Percentiles rank a stretch among this genome's conserved stretches.
phyloP scores from a whole-genome alignment of 2,329 filamentous ascomycete species.

The Colletotrichum tofieldiae region DNA sequence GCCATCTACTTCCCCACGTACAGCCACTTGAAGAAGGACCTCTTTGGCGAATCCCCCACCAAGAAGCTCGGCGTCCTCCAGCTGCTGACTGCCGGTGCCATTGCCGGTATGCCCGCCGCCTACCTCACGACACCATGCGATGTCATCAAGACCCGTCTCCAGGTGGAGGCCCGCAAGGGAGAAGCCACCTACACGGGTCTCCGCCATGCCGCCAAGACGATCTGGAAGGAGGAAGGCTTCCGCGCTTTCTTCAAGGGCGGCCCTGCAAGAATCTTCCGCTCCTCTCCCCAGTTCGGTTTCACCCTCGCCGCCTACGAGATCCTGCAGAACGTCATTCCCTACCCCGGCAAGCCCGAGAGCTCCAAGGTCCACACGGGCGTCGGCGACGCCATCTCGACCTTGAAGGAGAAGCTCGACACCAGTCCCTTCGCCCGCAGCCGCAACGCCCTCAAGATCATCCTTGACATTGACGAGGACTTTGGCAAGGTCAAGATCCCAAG shows the following conservation, averaged over 20 bases:
- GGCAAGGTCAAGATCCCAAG: conserved; percentile 78
- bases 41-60: conserved; percentile 90
- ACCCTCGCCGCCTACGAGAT: conserved; percentile 97
- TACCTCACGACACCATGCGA: conserved; percentile 98
- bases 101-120: conserved; percentile 91
- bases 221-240: conserved; percentile 93
- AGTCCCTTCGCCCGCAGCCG: conserved; percentile 76
- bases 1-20: conserved; percentile 99
- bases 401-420: conserved; percentile 72
- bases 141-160: conserved; percentile 98
- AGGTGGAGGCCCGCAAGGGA: conserved; percentile 97
- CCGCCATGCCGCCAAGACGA: conserved; percentile 86
- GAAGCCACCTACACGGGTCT: conserved; percentile 90
- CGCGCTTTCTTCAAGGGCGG: conserved; percentile 99
- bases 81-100: conserved; percentile 93
- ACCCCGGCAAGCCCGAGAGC: conserved; percentile 76
- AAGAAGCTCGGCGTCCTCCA: conserved; percentile 93
- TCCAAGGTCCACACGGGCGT: conserved; percentile 71
- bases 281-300: conserved; percentile 97
- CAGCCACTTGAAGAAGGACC: conserved; percentile 91
- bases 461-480: conserved; percentile 95
- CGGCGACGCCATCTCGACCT: conserved; percentile 74
- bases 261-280: conserved; percentile 93
- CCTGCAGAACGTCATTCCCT: conserved; percentile 84
- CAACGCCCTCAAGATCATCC: conserved; percentile 95